Evolutionary conservation across 257 asterid genomes (phyloP), one percentile per base, ranked within the genome.

Genomic region (Solanum bulbocastanum): DNA sequence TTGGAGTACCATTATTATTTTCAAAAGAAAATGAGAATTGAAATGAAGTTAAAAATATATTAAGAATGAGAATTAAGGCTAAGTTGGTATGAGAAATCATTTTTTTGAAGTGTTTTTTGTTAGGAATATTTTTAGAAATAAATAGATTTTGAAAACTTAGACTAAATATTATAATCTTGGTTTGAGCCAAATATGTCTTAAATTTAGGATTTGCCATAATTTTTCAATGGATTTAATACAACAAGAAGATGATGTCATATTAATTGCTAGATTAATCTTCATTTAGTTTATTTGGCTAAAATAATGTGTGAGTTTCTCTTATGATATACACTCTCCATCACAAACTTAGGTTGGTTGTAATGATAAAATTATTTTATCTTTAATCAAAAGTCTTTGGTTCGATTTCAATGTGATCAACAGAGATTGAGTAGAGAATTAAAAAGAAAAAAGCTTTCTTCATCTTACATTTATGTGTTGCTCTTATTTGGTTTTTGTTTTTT

Each of bases 311-410:
- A 52, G 9, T 56, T 49, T 16, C 60, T 15, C 22, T 16, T 49
- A 49, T 15, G 15, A 56, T 22, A 22, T 58, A 27, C 27, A 22
- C 27, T 58, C 5, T 22, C 27, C 68, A 49, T 15, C 60, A 15
- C 60, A 49, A 5, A 0, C 22, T 49, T 49, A 8, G 10, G 0
- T 52, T 52, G 1, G 1, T 10, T 42, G 1, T 42, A 42, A 0
- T 0, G 62, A 10, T 52, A 10, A 7, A 5, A 2, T 3, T 52
- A 0, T 0, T 52, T 3, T 52, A 16, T 0, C 1, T 1, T 52
- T 52, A 42, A 16, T 18, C 4, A 52, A 0, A 52, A 52, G 10
- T 52, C 0, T 52, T 1, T 0, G 4, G 3, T 8, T 52, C 3
- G 23, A 16, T 52, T 52, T 0, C 0, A 16, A 52, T 52, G 3